These are phyloP conservation scores for Trypanosoma platydactyli DNA, from an alignment of 208 protist genomes.

Conservation along the genomic window DNA sequence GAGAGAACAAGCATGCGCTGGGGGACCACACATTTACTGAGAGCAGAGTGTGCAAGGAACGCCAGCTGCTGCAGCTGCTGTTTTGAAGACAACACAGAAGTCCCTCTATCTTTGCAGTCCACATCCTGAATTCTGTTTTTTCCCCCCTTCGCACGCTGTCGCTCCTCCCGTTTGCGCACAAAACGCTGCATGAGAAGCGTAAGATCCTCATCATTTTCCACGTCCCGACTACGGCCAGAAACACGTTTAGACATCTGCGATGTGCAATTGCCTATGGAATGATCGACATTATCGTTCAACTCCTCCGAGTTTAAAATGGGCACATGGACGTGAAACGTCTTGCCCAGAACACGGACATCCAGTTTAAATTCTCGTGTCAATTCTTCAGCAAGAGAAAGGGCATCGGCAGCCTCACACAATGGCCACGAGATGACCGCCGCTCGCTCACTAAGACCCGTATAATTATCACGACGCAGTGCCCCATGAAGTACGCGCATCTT, in stretches of 20 bases:
- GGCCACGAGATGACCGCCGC: slow-evolving; percentile 78
- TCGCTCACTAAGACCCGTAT: slow-evolving; percentile 68
- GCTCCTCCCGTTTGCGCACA: neutral
- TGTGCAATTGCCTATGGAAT: too few relatives aligned
- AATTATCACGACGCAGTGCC: slow-evolving; percentile 56
- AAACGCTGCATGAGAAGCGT: slow-evolving; percentile 17
- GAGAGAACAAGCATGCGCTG: slow-evolving; percentile 62
- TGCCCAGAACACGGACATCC: slow-evolving; percentile 66
- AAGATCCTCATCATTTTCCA: slow-evolving; percentile 9
- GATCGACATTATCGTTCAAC: neutral
- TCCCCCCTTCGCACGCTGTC: neutral
- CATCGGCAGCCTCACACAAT: slow-evolving; percentile 59
- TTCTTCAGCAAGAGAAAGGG: slow-evolving; percentile 39
- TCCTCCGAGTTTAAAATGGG: neutral
- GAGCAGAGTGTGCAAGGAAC: slow-evolving; percentile 67
- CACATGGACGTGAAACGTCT: slow-evolving; percentile 44
- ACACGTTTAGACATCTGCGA: neutral
- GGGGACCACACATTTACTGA: slow-evolving; percentile 57
- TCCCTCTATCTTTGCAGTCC: neutral
- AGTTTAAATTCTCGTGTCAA: slow-evolving; percentile 72
- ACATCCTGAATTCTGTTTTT: neutral
- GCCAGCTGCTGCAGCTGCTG: slow-evolving; percentile 42
- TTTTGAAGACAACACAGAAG: neutral
- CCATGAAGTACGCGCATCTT: slow-evolving; percentile 74
- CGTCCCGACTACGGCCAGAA: neutral